These are phyloP conservation scores for Ambrosia trifida DNA, from an alignment of 129 eudicot genomes.

Conservation along the genomic window DNA sequence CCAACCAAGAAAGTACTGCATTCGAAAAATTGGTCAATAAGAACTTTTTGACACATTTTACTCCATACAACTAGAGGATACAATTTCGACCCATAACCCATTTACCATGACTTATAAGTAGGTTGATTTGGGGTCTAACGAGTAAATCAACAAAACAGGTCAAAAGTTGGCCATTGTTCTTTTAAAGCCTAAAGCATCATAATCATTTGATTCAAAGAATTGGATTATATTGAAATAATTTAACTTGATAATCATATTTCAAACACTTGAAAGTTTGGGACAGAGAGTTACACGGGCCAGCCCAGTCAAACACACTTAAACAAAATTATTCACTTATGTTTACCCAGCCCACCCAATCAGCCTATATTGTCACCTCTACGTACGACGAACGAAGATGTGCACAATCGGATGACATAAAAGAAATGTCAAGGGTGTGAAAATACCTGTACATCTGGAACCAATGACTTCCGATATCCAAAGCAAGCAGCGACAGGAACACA, in stretches of 20 bases:
- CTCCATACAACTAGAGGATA: background rate
- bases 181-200: constrained; percentile 5
- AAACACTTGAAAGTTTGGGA: background rate
- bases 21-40: constrained; percentile 15
- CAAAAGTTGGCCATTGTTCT: background rate
- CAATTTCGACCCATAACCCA: background rate
- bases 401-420: background rate
- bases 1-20: constrained; percentile 95
- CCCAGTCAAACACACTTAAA: background rate
- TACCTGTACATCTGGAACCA: constrained; percentile 99
- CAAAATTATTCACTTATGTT: background rate
- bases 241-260: background rate
- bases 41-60: background rate
- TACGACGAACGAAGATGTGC: background rate
- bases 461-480: constrained; percentile 93
- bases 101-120: background rate
- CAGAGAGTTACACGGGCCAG: background rate
- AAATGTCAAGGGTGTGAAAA: background rate
- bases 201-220: background rate
- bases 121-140: background rate
- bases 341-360: background rate
- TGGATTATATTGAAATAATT: background rate
- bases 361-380: background rate
- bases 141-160: background rate
- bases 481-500: constrained; percentile 86